Evolutionary conservation across 768 basidiomycete species (phyloP).

Genomic region (Holtermannia corniformis): DNA sequence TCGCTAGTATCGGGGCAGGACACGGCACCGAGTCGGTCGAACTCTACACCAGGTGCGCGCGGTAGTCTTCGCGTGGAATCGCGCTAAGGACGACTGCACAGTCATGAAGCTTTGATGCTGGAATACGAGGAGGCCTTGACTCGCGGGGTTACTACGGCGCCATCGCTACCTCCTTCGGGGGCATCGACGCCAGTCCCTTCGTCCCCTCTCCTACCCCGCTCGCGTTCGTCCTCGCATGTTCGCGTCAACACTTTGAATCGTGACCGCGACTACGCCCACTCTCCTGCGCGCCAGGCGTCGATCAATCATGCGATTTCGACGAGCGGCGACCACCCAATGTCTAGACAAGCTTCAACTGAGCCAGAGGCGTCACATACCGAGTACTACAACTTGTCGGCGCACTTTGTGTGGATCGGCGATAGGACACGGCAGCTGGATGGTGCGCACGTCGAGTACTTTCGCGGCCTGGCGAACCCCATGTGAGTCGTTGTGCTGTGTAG

Average conservation of each 20-base stretch:
- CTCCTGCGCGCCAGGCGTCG: slow-evolving; percentile 16
- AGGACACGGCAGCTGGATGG: slow-evolving; percentile 83
- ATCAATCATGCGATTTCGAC: slow-evolving; percentile 5
- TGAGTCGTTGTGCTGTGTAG: slow-evolving; percentile 4
- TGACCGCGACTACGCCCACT: slow-evolving; percentile 14
- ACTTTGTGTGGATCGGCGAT: slow-evolving; percentile 96
- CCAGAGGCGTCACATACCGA: slow-evolving; percentile 36
- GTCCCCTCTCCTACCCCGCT: slow-evolving; percentile 45
- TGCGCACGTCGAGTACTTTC: slow-evolving; percentile 71
- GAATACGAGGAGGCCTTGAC: slow-evolving; percentile 89
- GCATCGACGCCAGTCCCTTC: slow-evolving; percentile 8
- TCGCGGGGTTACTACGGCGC: slow-evolving; percentile 40
- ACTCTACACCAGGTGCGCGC: slow-evolving; percentile 72
- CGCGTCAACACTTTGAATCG: slow-evolving; percentile 1
- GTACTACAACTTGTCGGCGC: slow-evolving; percentile 83
- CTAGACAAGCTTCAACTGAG: neutral
- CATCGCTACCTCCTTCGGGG: slow-evolving; percentile 12
- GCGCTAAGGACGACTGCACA: slow-evolving; percentile 27
- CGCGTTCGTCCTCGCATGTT: slow-evolving; percentile 27
- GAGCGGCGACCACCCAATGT: slow-evolving; percentile 2
- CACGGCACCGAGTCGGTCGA: slow-evolving; percentile 77
- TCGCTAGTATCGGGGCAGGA: slow-evolving; percentile 59
- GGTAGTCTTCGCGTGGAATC: neutral
- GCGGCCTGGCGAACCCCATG: slow-evolving; percentile 41
- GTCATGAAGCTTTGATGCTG: slow-evolving; percentile 88